phyloP scores from a whole-genome alignment of 768 basidiomycete genomes.

The Coprinopsis marcescibilis region DNA sequence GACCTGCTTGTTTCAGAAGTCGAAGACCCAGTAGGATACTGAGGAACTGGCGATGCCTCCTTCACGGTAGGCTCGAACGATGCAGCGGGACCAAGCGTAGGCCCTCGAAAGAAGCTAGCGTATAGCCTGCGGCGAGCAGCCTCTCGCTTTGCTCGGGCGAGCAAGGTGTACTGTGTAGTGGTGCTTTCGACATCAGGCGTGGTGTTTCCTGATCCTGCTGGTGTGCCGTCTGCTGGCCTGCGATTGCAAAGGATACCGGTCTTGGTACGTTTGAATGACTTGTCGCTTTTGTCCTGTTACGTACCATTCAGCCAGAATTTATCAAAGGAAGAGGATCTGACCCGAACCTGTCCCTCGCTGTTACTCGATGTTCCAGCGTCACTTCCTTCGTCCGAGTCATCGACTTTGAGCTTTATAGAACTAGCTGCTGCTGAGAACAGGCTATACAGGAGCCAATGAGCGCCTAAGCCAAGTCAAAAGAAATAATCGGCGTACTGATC shows the following conservation, averaged over 20 bases:
- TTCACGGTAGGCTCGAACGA: slow-evolving; percentile 16
- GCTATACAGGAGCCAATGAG: slow-evolving; percentile 30
- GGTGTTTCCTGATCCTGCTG: slow-evolving; percentile 35
- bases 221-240: slow-evolving; percentile 46
- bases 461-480: background rate
- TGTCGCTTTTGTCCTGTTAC: slow-evolving; percentile 11
- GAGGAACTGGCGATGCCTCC: slow-evolving; percentile 9
- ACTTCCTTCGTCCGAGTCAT: slow-evolving; percentile 44
- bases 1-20: too few relatives aligned
- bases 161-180: slow-evolving; percentile 37
- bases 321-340: too few relatives aligned
- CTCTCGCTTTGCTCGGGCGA: slow-evolving; percentile 68
- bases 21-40: too few relatives aligned
- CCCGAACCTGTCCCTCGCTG: slow-evolving; percentile 11
- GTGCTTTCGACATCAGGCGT: slow-evolving; percentile 28
- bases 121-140: slow-evolving; percentile 74
- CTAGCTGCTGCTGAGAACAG: slow-evolving; percentile 79
- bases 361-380: slow-evolving; percentile 24
- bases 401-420: slow-evolving; percentile 68
- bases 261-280: slow-evolving; percentile 48
- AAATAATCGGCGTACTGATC: slow-evolving; percentile 67
- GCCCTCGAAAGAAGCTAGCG: slow-evolving; percentile 75
- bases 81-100: slow-evolving; percentile 50
- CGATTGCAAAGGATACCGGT: slow-evolving; percentile 77
- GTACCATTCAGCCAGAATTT: too few relatives aligned